These are phyloP conservation scores for Populus alba DNA, from an alignment of 345 rosid species.

Conservation along the genomic window DNA sequence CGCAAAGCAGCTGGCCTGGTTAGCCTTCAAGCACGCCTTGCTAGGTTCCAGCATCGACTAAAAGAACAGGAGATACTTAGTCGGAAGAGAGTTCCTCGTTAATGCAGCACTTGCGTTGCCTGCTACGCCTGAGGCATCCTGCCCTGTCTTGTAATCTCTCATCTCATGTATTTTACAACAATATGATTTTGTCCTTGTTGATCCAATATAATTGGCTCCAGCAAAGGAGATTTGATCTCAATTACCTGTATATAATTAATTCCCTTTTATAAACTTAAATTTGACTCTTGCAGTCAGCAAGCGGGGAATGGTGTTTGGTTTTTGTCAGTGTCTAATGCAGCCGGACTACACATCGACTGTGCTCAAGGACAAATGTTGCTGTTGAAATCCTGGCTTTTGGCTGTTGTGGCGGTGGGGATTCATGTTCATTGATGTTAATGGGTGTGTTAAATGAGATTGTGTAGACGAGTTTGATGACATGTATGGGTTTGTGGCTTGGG, in stretches of 20 bases:
- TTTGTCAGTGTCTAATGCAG: constrained; percentile 2
- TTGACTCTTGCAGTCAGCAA: constrained; percentile 15
- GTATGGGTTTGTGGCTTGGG: constrained; percentile 9
- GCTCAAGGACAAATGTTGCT: neutral
- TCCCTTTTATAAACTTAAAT: neutral
- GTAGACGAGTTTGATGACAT: constrained; percentile 11
- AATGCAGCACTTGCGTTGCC: constrained; percentile 5
- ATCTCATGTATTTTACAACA: neutral
- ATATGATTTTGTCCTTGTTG: neutral
- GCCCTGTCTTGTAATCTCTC: constrained; percentile 23
- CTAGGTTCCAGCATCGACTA: constrained; percentile 92
- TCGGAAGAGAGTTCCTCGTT: constrained; percentile 80
- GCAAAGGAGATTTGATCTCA: neutral
- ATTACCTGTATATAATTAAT: constrained; percentile 4
- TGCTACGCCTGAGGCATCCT: constrained; percentile 1
- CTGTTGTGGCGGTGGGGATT: neutral
- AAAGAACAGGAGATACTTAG: constrained; percentile 91
- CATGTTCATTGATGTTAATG: neutral
- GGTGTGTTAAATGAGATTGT: constrained; percentile 5
- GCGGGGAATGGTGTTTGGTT: neutral
- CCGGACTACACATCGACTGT: too few relatives aligned
- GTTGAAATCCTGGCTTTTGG: neutral
- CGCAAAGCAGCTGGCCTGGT: constrained; percentile 83
- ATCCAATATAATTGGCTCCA: neutral
- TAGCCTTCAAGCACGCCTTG: constrained; percentile 87